Evolutionary conservation across 73 alveolate species (phyloP).

Genomic region (Paramecium tetraurelia): DNA sequence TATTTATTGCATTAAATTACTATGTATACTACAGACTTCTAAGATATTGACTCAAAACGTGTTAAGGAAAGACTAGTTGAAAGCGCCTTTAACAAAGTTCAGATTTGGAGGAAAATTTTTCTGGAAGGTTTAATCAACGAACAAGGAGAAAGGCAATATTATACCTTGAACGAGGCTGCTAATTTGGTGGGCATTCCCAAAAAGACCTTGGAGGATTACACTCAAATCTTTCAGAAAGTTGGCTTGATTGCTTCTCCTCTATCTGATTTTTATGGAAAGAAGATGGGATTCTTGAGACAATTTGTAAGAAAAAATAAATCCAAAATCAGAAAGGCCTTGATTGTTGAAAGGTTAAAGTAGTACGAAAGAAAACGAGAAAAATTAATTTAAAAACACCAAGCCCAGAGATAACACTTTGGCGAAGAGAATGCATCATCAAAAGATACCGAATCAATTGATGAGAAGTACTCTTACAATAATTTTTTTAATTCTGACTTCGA

Average conservation of each 20-base stretch:
- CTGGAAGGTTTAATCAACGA: neutral
- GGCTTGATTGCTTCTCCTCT: neutral
- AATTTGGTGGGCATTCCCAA: constrained; percentile 42
- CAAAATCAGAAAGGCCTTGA: neutral
- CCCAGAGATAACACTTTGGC: neutral
- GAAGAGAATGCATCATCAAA: neutral
- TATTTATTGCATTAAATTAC: neutral
- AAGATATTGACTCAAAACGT: neutral
- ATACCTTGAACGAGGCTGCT: neutral
- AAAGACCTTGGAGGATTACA: constrained; percentile 40
- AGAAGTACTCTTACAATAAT: neutral
- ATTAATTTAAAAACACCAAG: neutral
- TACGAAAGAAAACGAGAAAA: neutral
- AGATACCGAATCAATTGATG: neutral
- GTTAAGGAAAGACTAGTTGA: constrained; percentile 8
- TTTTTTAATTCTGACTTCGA: neutral
- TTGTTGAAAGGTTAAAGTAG: neutral
- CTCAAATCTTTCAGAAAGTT: constrained; percentile 7
- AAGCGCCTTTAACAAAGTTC: neutral
- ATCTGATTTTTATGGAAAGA: neutral
- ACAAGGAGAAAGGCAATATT: neutral
- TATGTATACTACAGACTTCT: neutral
- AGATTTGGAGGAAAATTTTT: neutral
- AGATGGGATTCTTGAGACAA: constrained; percentile 10
- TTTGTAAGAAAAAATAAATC: constrained; percentile 5